Evolutionary conservation across 2,329 filamentous ascomycete genomes (phyloP).

Genomic region (Cadophora malorum): DNA sequence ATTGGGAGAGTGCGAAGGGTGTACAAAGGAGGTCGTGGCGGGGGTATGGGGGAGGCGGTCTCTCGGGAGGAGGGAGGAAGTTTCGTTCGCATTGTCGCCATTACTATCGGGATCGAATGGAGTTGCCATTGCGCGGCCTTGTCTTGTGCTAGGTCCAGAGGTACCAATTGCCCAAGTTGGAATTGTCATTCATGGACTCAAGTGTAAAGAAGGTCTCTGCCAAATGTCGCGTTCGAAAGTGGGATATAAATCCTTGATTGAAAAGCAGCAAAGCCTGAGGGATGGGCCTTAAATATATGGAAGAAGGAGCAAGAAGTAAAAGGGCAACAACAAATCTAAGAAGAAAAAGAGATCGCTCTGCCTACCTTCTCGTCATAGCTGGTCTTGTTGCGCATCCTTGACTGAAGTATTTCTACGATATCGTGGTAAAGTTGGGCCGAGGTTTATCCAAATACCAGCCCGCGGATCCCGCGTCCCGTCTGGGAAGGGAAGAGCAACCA

Average conservation of each 20-base stretch:
- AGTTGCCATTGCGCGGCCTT: neutral
- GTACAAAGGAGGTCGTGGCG: slow-evolving; percentile 24
- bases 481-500: neutral
- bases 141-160: neutral
- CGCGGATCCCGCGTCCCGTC: neutral
- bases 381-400: neutral
- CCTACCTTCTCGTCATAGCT: neutral
- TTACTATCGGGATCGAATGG: slow-evolving; percentile 1
- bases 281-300: neutral
- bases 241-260: neutral
- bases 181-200: neutral
- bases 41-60: slow-evolving; percentile 7
- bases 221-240: neutral
- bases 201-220: neutral
- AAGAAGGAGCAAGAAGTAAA: neutral
- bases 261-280: neutral
- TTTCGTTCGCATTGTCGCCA: slow-evolving; percentile 21
- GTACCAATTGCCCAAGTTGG: neutral
- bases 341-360: neutral
- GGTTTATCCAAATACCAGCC: neutral
- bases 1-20: slow-evolving; percentile 37
- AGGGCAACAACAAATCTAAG: neutral
- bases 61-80: slow-evolving; percentile 23
- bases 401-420: neutral
- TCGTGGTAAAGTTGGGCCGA: neutral